Evolutionary conservation across 2,329 filamentous ascomycete genomes (phyloP).

Genomic region (Colletotrichum truncatum): DNA sequence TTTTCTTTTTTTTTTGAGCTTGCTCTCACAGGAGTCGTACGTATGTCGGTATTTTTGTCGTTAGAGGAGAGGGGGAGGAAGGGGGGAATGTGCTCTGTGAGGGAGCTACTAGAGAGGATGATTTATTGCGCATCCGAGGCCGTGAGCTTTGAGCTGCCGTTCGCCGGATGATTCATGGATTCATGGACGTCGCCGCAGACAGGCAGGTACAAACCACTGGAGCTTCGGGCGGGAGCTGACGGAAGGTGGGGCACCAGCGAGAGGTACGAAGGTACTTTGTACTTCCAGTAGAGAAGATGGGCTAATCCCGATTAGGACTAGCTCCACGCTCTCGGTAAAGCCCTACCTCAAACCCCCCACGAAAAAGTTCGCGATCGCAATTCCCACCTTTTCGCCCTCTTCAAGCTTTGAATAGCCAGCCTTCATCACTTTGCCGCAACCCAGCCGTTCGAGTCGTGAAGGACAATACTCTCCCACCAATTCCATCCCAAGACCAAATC

Average conservation of each 20-base stretch:
- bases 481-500: slow-evolving; percentile 17
- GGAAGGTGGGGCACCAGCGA: too few relatives aligned
- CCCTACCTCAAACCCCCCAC: slow-evolving; percentile 31
- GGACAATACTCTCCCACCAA: slow-evolving; percentile 46
- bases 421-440: slow-evolving; percentile 87
- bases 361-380: slow-evolving; percentile 32
- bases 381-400: background rate
- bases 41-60: background rate
- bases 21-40: too few relatives aligned
- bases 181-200: too few relatives aligned
- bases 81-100: background rate
- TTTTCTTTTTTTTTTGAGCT: slow-evolving; percentile 45
- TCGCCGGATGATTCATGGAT: slow-evolving; percentile 53
- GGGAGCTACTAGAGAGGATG: background rate
- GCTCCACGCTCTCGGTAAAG: slow-evolving; percentile 17
- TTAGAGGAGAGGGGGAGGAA: background rate
- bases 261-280: background rate
- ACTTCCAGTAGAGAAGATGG: fast-evolving
- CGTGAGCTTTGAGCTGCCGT: background rate
- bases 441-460: slow-evolving; percentile 83
- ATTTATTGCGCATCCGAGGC: background rate
- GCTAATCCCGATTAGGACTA: background rate
- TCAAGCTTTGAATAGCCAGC: slow-evolving; percentile 39
- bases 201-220: too few relatives aligned
- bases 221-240: slow-evolving; percentile 19